Evolutionary conservation across 2,329 filamentous ascomycete genomes (phyloP), one percentile per base, ranked within the genome.

Genomic region (Diaporthe aspalathi): DNA sequence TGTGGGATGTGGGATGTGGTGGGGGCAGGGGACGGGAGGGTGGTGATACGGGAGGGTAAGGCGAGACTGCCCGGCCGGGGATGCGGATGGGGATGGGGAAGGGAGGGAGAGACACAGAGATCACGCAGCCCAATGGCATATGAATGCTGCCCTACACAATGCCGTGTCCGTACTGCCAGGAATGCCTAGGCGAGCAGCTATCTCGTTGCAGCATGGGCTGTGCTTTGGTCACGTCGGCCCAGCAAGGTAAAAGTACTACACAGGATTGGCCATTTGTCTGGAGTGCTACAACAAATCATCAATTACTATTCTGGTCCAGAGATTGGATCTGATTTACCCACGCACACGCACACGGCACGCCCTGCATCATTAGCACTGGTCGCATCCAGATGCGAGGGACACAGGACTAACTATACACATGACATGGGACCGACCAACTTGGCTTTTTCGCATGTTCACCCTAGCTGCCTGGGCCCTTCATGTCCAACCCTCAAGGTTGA

Each of bases 41-140:
- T n/a, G n/a, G n/a, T n/a, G n/a, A n/a, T n/a, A n/a, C n/a, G 40
- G 35, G 40, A 20, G 50, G 65, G 35, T 20, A 45, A 12, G 9
- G 35, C 49, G 49, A n/a, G 40, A 24, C 45, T 49, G 22, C 43
- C 40, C 17, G 40, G 24, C 43, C 17, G 47, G 29, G 54, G 27
- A 60, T n/a, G n/a, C n/a, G n/a, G n/a, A n/a, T n/a, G n/a, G n/a
- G n/a, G n/a, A n/a, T n/a, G n/a, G n/a, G n/a, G 32, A 35, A 35
- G 32, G 9, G 5, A 9, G 32, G 32, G 11, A 38, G 35, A 38
- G 35, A 53, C 67, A 53, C 67, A 53, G 67, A 53, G 67, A 60
- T 68, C 29, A 20, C 38, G 56, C 56, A 57, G 67, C 27, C 67
- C 53, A 68, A 68, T 68, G 53, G 50, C 27, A 50, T 56, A 17